Evolutionary conservation across 208 protist genomes (phyloP), one percentile per base, ranked within the genome.

Genomic region (Trypanosoma cruzi): DNA sequence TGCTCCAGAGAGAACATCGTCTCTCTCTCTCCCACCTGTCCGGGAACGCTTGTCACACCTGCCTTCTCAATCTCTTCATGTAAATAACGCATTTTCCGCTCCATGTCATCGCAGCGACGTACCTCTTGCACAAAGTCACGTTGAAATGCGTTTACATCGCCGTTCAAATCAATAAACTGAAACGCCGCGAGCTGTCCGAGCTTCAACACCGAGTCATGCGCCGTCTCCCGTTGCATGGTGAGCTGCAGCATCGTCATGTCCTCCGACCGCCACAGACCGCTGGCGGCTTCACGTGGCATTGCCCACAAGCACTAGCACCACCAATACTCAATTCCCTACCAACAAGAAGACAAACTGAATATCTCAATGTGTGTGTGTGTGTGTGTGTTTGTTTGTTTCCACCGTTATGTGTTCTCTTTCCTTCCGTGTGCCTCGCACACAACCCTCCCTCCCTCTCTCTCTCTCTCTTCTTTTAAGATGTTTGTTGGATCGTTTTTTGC

Each of bases 81-180:
- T 49, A 99, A 85, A 69, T 93, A 98, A 37, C 91, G 87, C 29
- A 99, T 67, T 73, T 98, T 98, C 29, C 97, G 88, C 68, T 99
- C 91, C 86, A 99, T 97, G 62, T 99, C 98, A 58, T 99, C 98
- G 79, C 96, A 99, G 29, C 96, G 76, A 44, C 97, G 95, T 40
- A 99, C 96, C 61, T 99, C 97, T 49, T 94, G 87, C 10, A 98
- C 97, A 67, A 98, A 99, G 65, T 97, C 88, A 28, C 98, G 93
- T 80, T 99, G 96, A 76, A 99, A 99, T 28, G 95, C 84, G 60
- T 88, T 98, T n/a, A 98, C 79, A 26, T 96, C 77, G n/a, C 56
- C 60, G 82, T 97, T 94, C 66, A 99, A 82, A 80, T 99, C 98
- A 49, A 86, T 85, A 64, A 99, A 99, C 87, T 99, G 93, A 67